Evolutionary conservation across 2,329 filamentous ascomycete genomes (phyloP), one percentile per base, ranked within the genome.

Genomic region (Madurella fahalii): DNA sequence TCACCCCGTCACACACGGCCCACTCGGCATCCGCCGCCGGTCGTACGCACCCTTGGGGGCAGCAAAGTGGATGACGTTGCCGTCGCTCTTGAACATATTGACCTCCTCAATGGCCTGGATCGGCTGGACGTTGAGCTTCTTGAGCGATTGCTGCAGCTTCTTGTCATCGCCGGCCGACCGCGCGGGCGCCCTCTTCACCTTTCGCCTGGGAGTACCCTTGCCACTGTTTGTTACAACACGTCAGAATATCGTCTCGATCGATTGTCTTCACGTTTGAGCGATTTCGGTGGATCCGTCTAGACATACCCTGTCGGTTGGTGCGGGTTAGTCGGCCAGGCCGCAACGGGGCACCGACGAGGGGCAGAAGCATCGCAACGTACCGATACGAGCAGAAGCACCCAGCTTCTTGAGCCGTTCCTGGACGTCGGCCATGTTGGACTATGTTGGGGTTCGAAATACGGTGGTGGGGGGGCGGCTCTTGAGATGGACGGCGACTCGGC

Each of bases 41-140:
- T 17, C 16, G 17, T 54, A 80, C 84, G 71, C 79, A 97, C 94
- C 94, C 83, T 96, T 96, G 68, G 94, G 94, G 71, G 90, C 90
- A 69, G 90, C 88, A 75, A 99, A 99, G 85, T 99, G 94, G 72
- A 99, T 97, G 76, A 99, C 94, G 77, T 99, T 99, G 76, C 94
- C 94, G 74, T 99, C 94, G 73, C 89, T 88, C 89, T 99, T 99
- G 87, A 99, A 99, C 94, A 99, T 99, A 87, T 99, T 99, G 75
- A 99, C 94, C 83, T 99, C 94, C 86, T 99, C 94, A 69, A 99
- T 99, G 65, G 89, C 90, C 82, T 95, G 92, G 78, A 99, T 97
- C 70, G 94, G 94, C 85, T 99, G 94, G 57, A 95, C 93, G 79
- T 97, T 97, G 76, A 99, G 86, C 88, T 99, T 99, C 89, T 99